phyloP scores from a whole-genome alignment of 2,329 filamentous ascomycete genomes.

The Kalaharituber pfeilii region DNA sequence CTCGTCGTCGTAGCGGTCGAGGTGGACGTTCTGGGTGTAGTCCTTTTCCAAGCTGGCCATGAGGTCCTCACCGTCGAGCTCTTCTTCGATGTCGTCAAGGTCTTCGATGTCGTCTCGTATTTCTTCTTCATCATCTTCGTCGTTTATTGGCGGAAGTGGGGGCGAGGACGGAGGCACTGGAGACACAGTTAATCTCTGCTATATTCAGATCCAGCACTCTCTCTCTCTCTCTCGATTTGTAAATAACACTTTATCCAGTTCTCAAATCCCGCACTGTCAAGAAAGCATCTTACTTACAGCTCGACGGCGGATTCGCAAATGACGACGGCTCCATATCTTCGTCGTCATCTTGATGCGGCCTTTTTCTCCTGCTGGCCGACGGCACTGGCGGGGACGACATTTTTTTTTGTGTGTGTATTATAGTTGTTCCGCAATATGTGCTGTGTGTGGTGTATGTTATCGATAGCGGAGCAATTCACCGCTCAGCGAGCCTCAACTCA shows the following conservation, averaged over 20 bases:
- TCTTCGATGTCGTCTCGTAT: conserved; percentile 39
- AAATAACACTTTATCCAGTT: too few relatives aligned
- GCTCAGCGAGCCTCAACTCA: too few relatives aligned
- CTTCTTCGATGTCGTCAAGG: conserved; percentile 50
- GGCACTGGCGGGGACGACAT: not conserved
- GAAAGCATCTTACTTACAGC: not conserved
- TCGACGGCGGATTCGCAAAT: not conserved
- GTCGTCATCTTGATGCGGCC: not conserved
- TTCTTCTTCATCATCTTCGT: conserved; percentile 15
- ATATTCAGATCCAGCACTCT: too few relatives aligned
- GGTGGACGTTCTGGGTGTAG: conserved; percentile 52
- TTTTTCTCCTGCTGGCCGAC: conserved; percentile 2
- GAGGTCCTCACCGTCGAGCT: conserved; percentile 51
- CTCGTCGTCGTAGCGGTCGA: conserved; percentile 50
- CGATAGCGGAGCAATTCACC: too few relatives aligned
- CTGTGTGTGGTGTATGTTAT: too few relatives aligned
- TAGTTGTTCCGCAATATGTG: too few relatives aligned
- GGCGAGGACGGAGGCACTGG: conserved; percentile 23
- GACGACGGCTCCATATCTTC: not conserved
- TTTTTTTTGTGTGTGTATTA: not conserved
- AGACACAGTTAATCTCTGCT: conserved; percentile 25
- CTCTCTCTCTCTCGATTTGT: too few relatives aligned
- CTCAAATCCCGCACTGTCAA: conserved; percentile 3
- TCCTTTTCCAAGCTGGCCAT: conserved; percentile 53
- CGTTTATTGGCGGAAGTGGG: conserved; percentile 23